These are phyloP conservation scores for Macroventuria anomochaeta DNA, from an alignment of 2,329 filamentous ascomycete species.

Conservation along the genomic window DNA sequence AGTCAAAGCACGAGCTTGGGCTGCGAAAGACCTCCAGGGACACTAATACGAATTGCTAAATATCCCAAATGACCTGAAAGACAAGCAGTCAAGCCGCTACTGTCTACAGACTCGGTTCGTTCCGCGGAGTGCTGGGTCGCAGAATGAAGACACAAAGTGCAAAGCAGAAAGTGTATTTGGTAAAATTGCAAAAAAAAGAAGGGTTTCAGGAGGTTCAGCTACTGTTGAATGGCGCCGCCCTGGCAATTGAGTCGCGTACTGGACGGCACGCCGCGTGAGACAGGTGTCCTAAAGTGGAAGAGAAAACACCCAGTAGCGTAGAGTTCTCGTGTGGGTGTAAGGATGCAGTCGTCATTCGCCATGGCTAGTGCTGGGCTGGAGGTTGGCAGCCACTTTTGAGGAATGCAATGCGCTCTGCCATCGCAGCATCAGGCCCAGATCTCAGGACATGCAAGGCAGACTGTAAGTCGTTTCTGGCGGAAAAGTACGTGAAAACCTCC, in stretches of 20 bases:
- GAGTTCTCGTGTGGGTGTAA: neutral
- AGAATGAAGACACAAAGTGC: neutral
- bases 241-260: constrained; percentile 1
- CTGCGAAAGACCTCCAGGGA: neutral
- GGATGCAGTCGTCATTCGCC: constrained; percentile 5
- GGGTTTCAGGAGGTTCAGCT: neutral
- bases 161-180: neutral
- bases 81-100: constrained; percentile 21
- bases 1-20: constrained; percentile 20
- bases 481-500: neutral
- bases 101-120: constrained; percentile 22
- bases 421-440: neutral
- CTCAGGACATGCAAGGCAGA: neutral
- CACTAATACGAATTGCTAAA: constrained; percentile 16
- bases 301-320: constrained; percentile 12
- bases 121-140: constrained; percentile 12
- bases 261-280: constrained; percentile 1
- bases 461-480: constrained; percentile 1
- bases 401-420: constrained; percentile 6
- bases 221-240: neutral
- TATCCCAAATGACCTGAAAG: constrained; percentile 10
- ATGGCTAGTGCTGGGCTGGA: constrained; percentile 2
- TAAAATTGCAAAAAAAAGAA: neutral
- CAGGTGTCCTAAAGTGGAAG: constrained; percentile 5
- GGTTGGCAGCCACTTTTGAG: constrained; percentile 4